Conservation (phyloP, 768 basidiomycete genomes). For the Inosperma sp. region DNA sequence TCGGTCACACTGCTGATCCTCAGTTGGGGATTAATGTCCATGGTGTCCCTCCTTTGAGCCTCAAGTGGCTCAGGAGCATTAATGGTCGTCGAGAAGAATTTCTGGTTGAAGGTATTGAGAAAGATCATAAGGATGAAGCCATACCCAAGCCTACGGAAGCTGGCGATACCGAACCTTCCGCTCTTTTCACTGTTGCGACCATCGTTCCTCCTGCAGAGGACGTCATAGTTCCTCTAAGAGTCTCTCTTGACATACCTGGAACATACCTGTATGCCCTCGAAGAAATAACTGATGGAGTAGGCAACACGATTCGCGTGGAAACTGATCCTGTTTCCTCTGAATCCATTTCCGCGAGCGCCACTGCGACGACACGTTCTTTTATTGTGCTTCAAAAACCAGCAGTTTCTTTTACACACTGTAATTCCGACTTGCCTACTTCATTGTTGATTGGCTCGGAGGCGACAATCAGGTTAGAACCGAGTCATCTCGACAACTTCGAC, state of each 20-base stretch:
- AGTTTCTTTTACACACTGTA: constrained; percentile 70
- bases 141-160: constrained; percentile 2
- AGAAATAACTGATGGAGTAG: constrained; percentile 76
- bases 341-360: constrained; percentile 30
- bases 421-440: constrained; percentile 61
- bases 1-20: constrained; percentile 56
- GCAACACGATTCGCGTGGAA: constrained; percentile 60
- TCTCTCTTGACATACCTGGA: constrained; percentile 60
- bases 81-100: constrained; percentile 66
- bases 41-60: constrained; percentile 72
- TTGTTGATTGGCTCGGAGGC: constrained; percentile 69
- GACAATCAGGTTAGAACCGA: constrained; percentile 47
- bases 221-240: constrained; percentile 62
- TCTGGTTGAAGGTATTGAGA: constrained; percentile 81
- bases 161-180: neutral
- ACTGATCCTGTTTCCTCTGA: constrained; percentile 25
- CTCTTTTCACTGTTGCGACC: constrained; percentile 6
- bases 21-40: constrained; percentile 59
- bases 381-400: constrained; percentile 67
- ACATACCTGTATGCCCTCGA: constrained; percentile 72
- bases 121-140: constrained; percentile 34
- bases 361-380: constrained; percentile 54
- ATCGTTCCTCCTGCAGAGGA: constrained; percentile 42
- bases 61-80: constrained; percentile 70
- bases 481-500: constrained; percentile 56